Evolutionary conservation across 768 basidiomycete species (phyloP), one percentile per base, ranked within the genome.

Genomic region (Hypsizygus marmoreus): DNA sequence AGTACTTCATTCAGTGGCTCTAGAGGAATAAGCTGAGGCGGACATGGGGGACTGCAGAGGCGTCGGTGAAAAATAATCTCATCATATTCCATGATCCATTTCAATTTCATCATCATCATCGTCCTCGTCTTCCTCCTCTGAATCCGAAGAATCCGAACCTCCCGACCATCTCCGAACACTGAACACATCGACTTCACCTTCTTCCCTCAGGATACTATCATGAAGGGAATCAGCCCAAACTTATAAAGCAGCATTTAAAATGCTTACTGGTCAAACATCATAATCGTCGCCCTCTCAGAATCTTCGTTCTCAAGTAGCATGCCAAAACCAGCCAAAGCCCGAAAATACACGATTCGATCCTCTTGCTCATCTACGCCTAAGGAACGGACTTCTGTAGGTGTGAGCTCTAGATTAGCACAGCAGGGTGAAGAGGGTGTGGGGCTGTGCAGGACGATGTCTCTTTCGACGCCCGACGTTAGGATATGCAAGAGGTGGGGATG

Each of bases 391-490:
- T 70, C 67, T 12, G 63, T 62, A 0, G 78, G 65, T 0, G 85
- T 81, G 17, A 39, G 61, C 0, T 60, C 50, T n/a, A 87, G 61
- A n/a, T 73, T 61, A 16, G 69, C 59, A 28, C 72, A 73, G 10
- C 83, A 84, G 1, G 81, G 80, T 0, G 80, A 68, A 20, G 64
- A 69, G 5, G 70, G 58, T 4, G 81, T 83, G 2, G 86, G 79
- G 54, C 85, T 82, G 60, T 91, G 90, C 10, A 91, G 63, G 14
- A 82, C 56, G 19, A 90, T 73, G 49, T 80, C 72, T 19, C 79
- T 80, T 62, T 93, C 91, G 16, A 92, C 77, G 2, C 90, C 91
- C 4, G 84, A 72, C 4, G 88, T 88, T 26, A 79, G 74, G 23
- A 89, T 68, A 43, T 84, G 75, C 3, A 86, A 76, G 31, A 84